These are phyloP conservation scores for Mycena polygramma DNA, from an alignment of 768 basidiomycete species.

Conservation along the genomic window DNA sequence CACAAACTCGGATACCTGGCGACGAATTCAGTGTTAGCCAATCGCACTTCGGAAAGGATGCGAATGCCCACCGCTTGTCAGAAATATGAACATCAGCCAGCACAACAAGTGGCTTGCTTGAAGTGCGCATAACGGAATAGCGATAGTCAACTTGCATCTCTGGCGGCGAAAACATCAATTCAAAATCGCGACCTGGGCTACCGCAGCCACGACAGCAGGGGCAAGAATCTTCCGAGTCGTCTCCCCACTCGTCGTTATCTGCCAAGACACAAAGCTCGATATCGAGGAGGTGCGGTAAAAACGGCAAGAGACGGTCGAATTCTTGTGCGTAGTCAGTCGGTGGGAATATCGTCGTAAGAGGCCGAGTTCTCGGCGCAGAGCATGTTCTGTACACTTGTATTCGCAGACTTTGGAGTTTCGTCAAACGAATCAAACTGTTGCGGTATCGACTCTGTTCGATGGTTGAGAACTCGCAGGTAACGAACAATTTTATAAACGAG, in stretches of 20 bases:
- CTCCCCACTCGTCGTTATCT: not conserved
- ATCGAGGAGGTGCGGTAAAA: not conserved
- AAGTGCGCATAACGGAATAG: not conserved
- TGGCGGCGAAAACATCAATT: not conserved
- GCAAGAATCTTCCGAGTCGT: not conserved
- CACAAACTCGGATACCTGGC: not conserved
- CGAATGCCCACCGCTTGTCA: not conserved
- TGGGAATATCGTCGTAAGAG: conserved; percentile 4
- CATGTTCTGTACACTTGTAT: conserved; percentile 6
- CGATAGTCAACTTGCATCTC: not conserved
- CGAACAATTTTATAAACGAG: not conserved
- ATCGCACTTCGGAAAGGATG: not conserved
- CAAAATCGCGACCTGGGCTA: not conserved
- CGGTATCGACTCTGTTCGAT: not conserved
- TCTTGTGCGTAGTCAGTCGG: conserved; percentile 4
- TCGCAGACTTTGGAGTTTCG: conserved; percentile 13
- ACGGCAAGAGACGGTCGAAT: not conserved
- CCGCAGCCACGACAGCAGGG: not conserved
- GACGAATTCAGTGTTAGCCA: not conserved
- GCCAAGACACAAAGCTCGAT: conserved; percentile 12
- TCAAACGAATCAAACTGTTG: not conserved
- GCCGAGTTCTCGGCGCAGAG: not conserved
- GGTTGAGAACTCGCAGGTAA: not conserved
- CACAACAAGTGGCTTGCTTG: not conserved
- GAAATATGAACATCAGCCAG: not conserved